phyloP scores from a whole-genome alignment of 192 early-diverging fungal genomes.

The Spizellomyces sp. region DNA sequence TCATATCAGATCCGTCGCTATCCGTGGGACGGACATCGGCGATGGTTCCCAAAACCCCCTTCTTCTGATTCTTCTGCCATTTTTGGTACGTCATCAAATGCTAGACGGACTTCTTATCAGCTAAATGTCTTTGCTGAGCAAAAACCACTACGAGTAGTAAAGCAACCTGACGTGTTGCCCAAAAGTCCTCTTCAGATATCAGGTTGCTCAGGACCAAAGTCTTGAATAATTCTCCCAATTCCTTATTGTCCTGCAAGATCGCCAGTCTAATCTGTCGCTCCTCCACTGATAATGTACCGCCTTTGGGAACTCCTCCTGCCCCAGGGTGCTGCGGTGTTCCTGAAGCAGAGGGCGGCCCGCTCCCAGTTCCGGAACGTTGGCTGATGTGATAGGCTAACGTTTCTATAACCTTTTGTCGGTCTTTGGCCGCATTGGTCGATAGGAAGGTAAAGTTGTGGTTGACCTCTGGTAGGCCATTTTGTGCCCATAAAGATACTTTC shows the following conservation, averaged over 20 bases:
- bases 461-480: slow-evolving; percentile 39
- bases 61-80: slow-evolving; percentile 70
- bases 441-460: slow-evolving; percentile 50
- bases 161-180: slow-evolving; percentile 69
- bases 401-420: slow-evolving; percentile 52
- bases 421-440: slow-evolving; percentile 44
- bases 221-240: slow-evolving; percentile 70
- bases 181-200: slow-evolving; percentile 93
- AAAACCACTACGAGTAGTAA: too few species aligned
- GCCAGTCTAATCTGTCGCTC: slow-evolving; percentile 65
- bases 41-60: slow-evolving; percentile 78
- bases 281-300: slow-evolving; percentile 7
- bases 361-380: slow-evolving; percentile 24
- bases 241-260: slow-evolving; percentile 68
- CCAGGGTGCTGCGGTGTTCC: slow-evolving; percentile 7
- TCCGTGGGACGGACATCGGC: slow-evolving; percentile 55
- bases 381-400: slow-evolving; percentile 43
- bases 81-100: slow-evolving; percentile 74
- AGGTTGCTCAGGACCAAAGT: slow-evolving; percentile 75
- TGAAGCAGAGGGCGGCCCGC: neutral
- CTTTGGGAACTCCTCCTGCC: neutral
- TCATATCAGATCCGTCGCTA: slow-evolving; percentile 75
- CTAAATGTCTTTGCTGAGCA: too few species aligned
- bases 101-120: neutral
- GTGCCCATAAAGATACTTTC: slow-evolving; percentile 53